These are phyloP conservation scores for Glycine tomentella DNA, from an alignment of 306 rosid genomes.

Conservation along the genomic window DNA sequence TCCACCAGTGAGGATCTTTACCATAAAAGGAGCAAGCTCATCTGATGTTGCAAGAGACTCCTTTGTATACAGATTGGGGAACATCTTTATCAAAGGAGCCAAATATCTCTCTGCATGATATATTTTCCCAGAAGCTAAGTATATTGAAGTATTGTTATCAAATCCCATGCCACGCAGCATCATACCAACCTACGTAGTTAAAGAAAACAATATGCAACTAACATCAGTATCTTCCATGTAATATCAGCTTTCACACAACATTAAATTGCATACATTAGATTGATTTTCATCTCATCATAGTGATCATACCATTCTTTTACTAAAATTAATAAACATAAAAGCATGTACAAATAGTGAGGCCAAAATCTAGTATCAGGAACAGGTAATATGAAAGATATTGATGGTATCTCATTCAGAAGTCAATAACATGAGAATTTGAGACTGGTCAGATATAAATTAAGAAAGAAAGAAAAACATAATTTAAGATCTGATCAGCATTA, in stretches of 20 bases:
- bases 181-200: constrained; percentile 81
- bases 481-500: constrained; percentile 34
- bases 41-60: constrained; percentile 83
- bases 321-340: constrained; percentile 1
- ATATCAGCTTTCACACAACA: constrained; percentile 35
- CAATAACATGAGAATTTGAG: constrained; percentile 18
- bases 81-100: constrained; percentile 78
- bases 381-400: neutral
- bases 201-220: constrained; percentile 49
- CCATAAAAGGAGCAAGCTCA: constrained; percentile 90
- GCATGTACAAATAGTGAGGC: constrained; percentile 20
- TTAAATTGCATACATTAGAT: neutral
- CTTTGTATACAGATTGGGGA: constrained; percentile 89
- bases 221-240: constrained; percentile 36
- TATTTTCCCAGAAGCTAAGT: constrained; percentile 91
- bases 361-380: constrained; percentile 16
- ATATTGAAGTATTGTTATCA: constrained; percentile 78
- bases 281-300: constrained; percentile 21
- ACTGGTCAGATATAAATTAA: constrained; percentile 8
- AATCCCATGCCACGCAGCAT: constrained; percentile 97
- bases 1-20: constrained; percentile 44
- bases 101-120: constrained; percentile 78
- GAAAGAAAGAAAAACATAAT: neutral
- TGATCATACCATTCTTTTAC: neutral
- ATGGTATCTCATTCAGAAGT: constrained; percentile 10